A percentile compares a stretch with the other conserved stretches of the same genome.
phyloP scores from a whole-genome alignment of 116 monocot species.

The Thalassia testudinum region DNA sequence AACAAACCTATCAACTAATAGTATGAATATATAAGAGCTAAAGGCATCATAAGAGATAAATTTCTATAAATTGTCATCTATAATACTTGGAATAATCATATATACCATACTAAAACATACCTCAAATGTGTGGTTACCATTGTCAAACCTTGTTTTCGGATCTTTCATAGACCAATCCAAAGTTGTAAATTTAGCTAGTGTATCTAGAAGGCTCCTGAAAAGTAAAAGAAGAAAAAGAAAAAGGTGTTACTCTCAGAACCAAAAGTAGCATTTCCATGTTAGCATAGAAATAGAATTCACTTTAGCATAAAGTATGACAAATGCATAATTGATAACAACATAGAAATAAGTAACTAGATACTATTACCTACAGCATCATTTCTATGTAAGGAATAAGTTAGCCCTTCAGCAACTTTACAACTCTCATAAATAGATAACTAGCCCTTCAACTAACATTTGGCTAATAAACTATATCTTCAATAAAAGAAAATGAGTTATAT shows the following conservation, averaged over 20 bases:
- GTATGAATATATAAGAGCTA: not conserved
- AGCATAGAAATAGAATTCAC: not conserved
- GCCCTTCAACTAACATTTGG: conserved; percentile 20
- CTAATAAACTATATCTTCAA: no score
- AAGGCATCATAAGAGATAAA: no score
- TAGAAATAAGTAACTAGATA: not conserved
- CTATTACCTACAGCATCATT: conserved; percentile 20
- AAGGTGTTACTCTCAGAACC: not conserved
- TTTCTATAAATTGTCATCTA: no score
- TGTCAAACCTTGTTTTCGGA: not conserved
- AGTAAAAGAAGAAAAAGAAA: not conserved
- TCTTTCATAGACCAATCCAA: not conserved
- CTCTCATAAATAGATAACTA: conserved; percentile 29
- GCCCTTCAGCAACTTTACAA: conserved; percentile 21
- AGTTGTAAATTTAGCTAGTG: not conserved
- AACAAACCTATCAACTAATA: conserved; percentile 61
- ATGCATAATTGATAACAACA: not conserved
- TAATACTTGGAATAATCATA: no score
- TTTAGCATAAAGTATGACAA: not conserved
- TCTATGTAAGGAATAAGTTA: conserved; percentile 30
- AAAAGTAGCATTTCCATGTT: not conserved
- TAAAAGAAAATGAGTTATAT: no score
- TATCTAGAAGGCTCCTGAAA: not conserved
- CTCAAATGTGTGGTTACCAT: not conserved
- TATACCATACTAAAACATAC: not conserved